Evolutionary conservation across 352 stramenopile genomes (phyloP).

Genomic region (Phytophthora vignae): DNA sequence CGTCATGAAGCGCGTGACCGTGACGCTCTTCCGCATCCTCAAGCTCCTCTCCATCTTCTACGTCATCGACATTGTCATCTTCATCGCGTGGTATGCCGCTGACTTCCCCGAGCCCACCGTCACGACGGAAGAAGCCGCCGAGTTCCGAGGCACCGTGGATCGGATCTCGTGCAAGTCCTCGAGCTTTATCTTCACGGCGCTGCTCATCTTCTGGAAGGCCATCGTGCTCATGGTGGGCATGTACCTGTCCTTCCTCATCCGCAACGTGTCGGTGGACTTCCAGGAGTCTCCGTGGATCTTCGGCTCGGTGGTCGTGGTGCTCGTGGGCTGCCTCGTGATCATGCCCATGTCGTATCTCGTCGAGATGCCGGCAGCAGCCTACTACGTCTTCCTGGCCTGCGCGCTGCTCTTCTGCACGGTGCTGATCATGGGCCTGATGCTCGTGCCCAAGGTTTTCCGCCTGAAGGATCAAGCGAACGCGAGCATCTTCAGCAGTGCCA

Average conservation of each 20-base stretch:
- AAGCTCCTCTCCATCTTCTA: constrained; percentile 52
- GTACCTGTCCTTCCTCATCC: constrained; percentile 68
- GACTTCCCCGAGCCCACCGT: constrained; percentile 46
- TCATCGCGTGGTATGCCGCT: constrained; percentile 42
- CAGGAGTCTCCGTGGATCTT: constrained; percentile 79
- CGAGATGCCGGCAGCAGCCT: constrained; percentile 41
- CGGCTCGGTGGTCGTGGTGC: constrained; percentile 51
- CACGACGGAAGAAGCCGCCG: constrained; percentile 19
- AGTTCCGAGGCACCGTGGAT: constrained; percentile 42
- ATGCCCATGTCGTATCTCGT: constrained; percentile 63
- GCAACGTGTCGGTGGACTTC: constrained; percentile 71
- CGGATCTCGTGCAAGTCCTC: constrained; percentile 43
- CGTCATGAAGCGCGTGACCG: constrained; percentile 50
- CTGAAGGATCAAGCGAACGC: constrained; percentile 29
- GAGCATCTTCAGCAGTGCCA: not conserved
- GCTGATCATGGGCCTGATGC: constrained; percentile 53
- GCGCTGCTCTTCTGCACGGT: constrained; percentile 44
- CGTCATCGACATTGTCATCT: constrained; percentile 44
- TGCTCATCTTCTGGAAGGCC: constrained; percentile 69
- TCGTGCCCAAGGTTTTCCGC: constrained; percentile 51
- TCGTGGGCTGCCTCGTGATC: constrained; percentile 57
- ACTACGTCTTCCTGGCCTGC: constrained; percentile 46
- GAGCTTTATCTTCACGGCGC: constrained; percentile 60
- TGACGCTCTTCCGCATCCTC: constrained; percentile 48
- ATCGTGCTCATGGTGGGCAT: constrained; percentile 53